phyloP scores from a whole-genome alignment of 225 moss, liverwort and hornwort species.

The Rhytidiadelphus loreus region DNA sequence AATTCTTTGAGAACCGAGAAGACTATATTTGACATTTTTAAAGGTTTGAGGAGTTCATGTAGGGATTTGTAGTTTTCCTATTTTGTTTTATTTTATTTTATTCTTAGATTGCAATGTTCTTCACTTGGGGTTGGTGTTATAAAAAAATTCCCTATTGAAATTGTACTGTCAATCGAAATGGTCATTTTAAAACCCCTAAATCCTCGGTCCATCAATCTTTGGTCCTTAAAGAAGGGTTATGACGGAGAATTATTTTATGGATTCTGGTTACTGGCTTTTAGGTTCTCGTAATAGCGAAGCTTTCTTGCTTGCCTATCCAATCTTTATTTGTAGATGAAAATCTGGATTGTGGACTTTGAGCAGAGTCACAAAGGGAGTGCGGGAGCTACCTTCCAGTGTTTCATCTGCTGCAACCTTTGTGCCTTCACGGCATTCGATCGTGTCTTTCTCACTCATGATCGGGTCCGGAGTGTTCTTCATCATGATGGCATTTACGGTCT shows the following conservation, averaged over 20 bases:
- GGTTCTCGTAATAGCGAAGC: background rate
- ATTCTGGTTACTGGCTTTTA: background rate
- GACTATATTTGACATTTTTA: background rate
- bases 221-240: background rate
- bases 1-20: background rate
- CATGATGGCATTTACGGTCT: slow-evolving; percentile 75
- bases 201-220: background rate
- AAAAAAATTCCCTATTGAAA: background rate
- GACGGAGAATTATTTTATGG: background rate
- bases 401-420: slow-evolving; percentile 64
- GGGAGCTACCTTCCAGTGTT: slow-evolving; percentile 82
- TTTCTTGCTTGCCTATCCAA: background rate
- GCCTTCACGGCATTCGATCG: slow-evolving; percentile 70
- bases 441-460: slow-evolving; percentile 71
- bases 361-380: slow-evolving; percentile 86
- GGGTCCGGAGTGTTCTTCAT: slow-evolving; percentile 86
- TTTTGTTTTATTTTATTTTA: background rate
- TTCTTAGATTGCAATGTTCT: background rate
- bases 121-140: too few species aligned
- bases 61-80: background rate
- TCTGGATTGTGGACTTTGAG: slow-evolving; percentile 19
- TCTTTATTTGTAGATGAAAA: background rate
- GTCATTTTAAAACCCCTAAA: background rate
- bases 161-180: background rate
- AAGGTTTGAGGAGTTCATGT: background rate